A percentile compares a stretch with the other conserved stretches of the same genome.
phyloP scores from a whole-genome alignment of 2,329 filamentous ascomycete species.

The Sporothrix euskadiensis region DNA sequence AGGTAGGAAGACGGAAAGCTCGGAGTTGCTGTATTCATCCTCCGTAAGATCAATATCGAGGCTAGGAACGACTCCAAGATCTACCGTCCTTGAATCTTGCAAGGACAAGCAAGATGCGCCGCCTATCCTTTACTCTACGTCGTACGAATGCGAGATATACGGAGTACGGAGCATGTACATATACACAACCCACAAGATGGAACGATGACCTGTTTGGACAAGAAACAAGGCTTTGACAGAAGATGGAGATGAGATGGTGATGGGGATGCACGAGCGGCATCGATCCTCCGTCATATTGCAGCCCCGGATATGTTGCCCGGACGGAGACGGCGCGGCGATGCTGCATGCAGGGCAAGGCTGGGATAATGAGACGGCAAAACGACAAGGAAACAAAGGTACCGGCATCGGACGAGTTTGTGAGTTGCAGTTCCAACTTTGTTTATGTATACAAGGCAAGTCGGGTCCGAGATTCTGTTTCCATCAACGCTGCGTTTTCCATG shows the following conservation, averaged over 20 bases:
- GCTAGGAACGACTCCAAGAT: background rate
- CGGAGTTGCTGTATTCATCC: conserved; percentile 7
- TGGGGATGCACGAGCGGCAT: background rate
- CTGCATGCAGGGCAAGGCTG: conserved; percentile 6
- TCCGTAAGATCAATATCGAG: conserved; percentile 9
- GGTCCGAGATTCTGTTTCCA: background rate
- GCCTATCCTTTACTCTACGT: background rate
- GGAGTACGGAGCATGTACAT: background rate
- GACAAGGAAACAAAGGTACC: background rate
- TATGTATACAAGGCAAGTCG: background rate
- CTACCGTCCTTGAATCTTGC: background rate
- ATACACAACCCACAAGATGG: conserved; percentile 14
- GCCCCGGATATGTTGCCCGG: background rate
- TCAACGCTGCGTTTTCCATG: background rate
- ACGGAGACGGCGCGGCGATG: background rate
- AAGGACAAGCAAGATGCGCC: no score
- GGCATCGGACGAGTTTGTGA: background rate
- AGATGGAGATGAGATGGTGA: background rate
- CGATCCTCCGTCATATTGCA: background rate
- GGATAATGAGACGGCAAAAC: background rate
- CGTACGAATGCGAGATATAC: background rate
- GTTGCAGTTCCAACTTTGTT: background rate
- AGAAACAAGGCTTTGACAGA: background rate
- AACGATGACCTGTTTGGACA: conserved; percentile 6
- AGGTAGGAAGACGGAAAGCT: background rate